Evolutionary conservation across 345 rosid species (phyloP), one percentile per base, ranked within the genome.

Genomic region (Firmiana major): DNA sequence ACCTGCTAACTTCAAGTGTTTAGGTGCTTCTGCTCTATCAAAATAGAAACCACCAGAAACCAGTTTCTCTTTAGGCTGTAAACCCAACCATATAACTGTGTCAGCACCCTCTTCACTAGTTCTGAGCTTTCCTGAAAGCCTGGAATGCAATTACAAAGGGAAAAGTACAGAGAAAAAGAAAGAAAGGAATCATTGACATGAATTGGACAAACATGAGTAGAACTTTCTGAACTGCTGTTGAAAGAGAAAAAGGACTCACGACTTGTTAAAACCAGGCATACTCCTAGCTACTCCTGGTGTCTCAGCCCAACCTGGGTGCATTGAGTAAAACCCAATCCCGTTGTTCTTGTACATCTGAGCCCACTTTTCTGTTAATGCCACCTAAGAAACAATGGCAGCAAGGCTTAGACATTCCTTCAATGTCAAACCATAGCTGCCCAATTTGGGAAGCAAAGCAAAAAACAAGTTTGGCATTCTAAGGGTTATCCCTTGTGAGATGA

Each of bases 251-350:
- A 13, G 19, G 46, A 54, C 83, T 36, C 81, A 93, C 99, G 69
- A 55, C 80, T 89, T 43, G 42, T 36, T 83, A 79, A 95, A 93
- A 81, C 76, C 74, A 21, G 97, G 96, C 65, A 95, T 71, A 78
- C 94, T 93, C 46, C 65, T 88, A 65, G 99, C 87, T 6, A 90
- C 89, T 74, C 98, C 98, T 0, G 98, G 97, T 5, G 97, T 95
- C 84, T 85, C 91, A 63, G 91, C 98, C 99, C 97, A 95, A 15
- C 98, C 98, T 6, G 99, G 99, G 79, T 93, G 98, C 99, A 95
- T 93, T 0, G 98, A 70, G 85, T 91, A 93, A 89, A 95, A 95
- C 13, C 90, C 88, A 40, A 95, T 85, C 57, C 94, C 94, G 85
- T 81, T 90, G 78, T 84, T 86, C 81, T 88, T 89, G 86, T 90